Evolutionary conservation across 257 asterid genomes (phyloP).

Genomic region (Craterostigma plantagineum): DNA sequence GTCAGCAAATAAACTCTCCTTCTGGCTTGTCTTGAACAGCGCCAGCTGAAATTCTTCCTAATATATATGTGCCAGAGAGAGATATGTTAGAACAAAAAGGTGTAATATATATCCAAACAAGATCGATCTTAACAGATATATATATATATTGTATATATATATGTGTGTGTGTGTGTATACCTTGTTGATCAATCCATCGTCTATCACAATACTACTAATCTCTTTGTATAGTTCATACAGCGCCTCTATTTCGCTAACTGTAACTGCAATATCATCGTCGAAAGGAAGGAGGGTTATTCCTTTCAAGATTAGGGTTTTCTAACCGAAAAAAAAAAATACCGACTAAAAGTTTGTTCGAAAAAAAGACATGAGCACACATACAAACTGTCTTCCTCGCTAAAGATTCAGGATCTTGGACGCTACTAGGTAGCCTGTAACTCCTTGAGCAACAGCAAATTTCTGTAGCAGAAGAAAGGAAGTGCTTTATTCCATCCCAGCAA

Average conservation of each 20-base stretch:
- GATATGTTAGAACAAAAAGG: not conserved
- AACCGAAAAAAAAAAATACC: too few species aligned
- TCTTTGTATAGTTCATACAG: constrained; percentile 64
- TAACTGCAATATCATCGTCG: too few species aligned
- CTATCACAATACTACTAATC: constrained; percentile 76
- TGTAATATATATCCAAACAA: constrained; percentile 5
- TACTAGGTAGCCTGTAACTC: too few species aligned
- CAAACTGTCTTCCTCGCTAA: too few species aligned
- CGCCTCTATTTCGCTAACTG: constrained; percentile 87
- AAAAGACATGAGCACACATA: too few species aligned
- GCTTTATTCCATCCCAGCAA: too few species aligned
- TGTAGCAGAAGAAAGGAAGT: too few species aligned
- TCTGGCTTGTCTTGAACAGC: constrained; percentile 49
- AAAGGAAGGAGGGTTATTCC: too few species aligned
- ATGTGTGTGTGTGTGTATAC: too few species aligned
- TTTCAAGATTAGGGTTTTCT: not conserved
- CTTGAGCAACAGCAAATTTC: too few species aligned
- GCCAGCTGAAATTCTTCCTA: constrained; percentile 95
- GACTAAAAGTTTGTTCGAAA: too few species aligned
- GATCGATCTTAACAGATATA: constrained; percentile 7
- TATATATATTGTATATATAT: constrained; percentile 5
- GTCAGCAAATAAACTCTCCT: constrained; percentile 77
- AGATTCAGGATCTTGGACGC: too few species aligned
- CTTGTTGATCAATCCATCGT: constrained; percentile 83
- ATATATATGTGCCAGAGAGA: constrained; percentile 10